These are phyloP conservation scores for Lactifluus pinguis DNA, from an alignment of 768 basidiomycete genomes.

Conservation along the genomic window DNA sequence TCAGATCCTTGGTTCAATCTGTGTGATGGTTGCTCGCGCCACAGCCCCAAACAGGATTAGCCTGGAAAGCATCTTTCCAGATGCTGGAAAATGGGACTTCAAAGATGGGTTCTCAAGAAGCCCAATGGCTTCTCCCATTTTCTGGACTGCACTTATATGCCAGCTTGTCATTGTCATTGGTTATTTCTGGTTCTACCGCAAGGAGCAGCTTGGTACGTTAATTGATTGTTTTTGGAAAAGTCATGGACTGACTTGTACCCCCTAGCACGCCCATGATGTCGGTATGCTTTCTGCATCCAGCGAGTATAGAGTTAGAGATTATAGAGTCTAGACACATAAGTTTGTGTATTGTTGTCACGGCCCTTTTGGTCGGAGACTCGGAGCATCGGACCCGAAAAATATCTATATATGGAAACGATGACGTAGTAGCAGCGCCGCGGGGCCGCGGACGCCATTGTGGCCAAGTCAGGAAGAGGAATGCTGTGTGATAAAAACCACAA, in stretches of 20 bases:
- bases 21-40: constrained; percentile 88
- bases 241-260: neutral
- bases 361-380: too few species aligned
- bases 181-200: constrained; percentile 96
- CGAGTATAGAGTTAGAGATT: too few species aligned
- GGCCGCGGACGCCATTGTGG: too few species aligned
- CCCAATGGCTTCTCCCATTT: constrained; percentile 74
- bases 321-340: too few species aligned
- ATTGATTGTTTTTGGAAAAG: neutral
- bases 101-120: constrained; percentile 57
- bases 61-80: constrained; percentile 86
- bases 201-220: constrained; percentile 76
- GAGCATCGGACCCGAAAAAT: too few species aligned
- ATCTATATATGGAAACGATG: too few species aligned
- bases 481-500: too few species aligned
- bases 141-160: constrained; percentile 79
- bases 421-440: too few species aligned
- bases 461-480: too few species aligned
- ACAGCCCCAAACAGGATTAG: constrained; percentile 84
- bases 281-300: constrained; percentile 5
- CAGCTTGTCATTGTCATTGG: constrained; percentile 82
- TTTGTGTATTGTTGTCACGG: too few species aligned
- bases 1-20: constrained; percentile 80
- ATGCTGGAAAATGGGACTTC: constrained; percentile 79
- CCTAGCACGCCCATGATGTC: constrained; percentile 24